Percentiles rank a stretch among this genome's conserved stretches.
These are phyloP conservation scores for Lepidium africanum DNA, from an alignment of 345 rosid species.

Conservation along the genomic window DNA sequence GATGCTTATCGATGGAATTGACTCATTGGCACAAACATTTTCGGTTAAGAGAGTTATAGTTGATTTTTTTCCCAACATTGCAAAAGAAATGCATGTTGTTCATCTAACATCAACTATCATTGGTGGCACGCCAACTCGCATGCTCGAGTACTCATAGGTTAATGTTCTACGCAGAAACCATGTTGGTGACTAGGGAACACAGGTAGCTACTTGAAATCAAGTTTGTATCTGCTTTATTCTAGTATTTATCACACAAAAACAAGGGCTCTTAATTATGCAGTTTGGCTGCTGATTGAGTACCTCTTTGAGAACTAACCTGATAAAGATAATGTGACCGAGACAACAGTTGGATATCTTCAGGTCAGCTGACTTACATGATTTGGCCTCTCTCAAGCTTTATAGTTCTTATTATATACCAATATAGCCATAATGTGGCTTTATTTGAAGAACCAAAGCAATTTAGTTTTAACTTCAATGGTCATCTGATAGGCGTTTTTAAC, in stretches of 20 bases:
- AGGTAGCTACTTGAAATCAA: conserved; percentile 35
- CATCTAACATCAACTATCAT: conserved; percentile 85
- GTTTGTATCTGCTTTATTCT: not conserved
- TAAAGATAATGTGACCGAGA: conserved; percentile 45
- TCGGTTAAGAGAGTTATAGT: conserved; percentile 58
- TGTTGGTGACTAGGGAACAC: conserved; percentile 98
- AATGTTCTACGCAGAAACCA: conserved; percentile 87
- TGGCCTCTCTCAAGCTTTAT: not conserved
- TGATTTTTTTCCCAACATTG: conserved; percentile 89
- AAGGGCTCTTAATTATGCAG: conserved; percentile 30
- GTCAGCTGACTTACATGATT: conserved; percentile 28
- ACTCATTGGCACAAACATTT: conserved; percentile 63
- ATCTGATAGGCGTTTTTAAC: conserved; percentile 49
- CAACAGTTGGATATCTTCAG: conserved; percentile 73
- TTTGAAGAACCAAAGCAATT: not conserved
- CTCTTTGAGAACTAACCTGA: conserved; percentile 70
- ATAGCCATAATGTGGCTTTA: not conserved
- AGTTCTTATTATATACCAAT: not conserved
- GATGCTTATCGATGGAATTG: conserved; percentile 52
- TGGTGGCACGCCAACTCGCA: conserved; percentile 82
- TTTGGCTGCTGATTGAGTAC: conserved; percentile 85
- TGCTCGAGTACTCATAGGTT: conserved; percentile 82
- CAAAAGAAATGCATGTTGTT: conserved; percentile 94
- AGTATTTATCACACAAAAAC: not conserved
- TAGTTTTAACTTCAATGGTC: conserved; percentile 17